Evolutionary conservation across 495 filamentous ascomycete genomes (phyloP), one percentile per base, ranked within the genome.

Genomic region (Usnea hakonensis): DNA sequence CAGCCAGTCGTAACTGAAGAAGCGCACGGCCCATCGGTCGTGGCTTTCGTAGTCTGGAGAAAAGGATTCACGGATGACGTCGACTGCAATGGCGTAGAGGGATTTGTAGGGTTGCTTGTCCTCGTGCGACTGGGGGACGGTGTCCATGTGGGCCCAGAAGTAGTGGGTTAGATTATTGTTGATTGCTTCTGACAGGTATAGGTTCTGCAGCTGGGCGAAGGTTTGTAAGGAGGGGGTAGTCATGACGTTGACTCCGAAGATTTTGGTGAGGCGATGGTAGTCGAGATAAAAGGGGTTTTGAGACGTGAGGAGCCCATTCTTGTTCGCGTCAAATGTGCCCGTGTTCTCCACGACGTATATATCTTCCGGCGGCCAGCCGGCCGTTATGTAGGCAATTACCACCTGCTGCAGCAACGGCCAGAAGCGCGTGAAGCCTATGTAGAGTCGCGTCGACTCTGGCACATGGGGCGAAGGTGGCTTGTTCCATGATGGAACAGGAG

Each of bases 341-440:
- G 82, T 87, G 69, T 87, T 87, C 60, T 87, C 85, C 54, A 87
- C 73, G 6, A 87, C 77, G 58, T 80, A 82, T 57, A 87, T 85
- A 65, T 85, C 79, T 44, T 75, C 71, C 1, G 82, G 69, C 2
- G 85, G 85, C 84, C 84, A 86, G 35, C 84, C 85, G 0, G 83
- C 78, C 2, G 84, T 79, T 64, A 87, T 78, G 69, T 87, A 86
- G 17, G 74, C 76, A 21, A 84, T 77, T 0, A 86, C 81, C 4
- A 78, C 71, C 67, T 87, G 84, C 30, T 83, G 80, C 26, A 87
- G 69, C 58, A 87, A 74, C 17, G 81, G 77, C 79, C 79, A 84
- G 50, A 77, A 77, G 40, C 83, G 72, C 13, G 83, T 85, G 71
- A 86, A 87, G 35, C 82, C 82, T 57, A 86, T 83, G 53, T 83